Percentiles rank a stretch among this genome's conserved stretches.
phyloP scores from a whole-genome alignment of 1,284 basidiomycete genomes.

The Peniophora sp. region DNA sequence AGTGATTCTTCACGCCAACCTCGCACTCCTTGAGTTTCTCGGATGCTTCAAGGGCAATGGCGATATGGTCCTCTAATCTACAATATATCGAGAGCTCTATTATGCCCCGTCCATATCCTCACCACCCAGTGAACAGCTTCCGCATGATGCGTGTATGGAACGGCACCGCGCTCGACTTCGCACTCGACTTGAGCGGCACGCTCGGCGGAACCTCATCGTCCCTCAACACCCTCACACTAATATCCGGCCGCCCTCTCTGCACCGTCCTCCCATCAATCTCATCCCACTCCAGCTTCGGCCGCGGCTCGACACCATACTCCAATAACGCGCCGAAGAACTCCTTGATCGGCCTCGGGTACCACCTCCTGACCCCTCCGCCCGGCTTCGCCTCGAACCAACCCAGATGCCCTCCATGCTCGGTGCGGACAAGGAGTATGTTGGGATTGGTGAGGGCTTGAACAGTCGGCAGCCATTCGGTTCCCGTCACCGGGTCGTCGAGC shows the following conservation, averaged over 20 bases:
- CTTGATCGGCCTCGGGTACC: conserved; percentile 18
- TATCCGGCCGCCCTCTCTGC: conserved; percentile 14
- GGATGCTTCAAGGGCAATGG: background rate
- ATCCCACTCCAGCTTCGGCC: background rate
- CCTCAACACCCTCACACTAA: conserved; percentile 14
- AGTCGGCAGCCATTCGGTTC: conserved; percentile 9
- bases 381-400: conserved; percentile 17
- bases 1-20: no score
- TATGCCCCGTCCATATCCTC: background rate
- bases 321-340: conserved; percentile 17
- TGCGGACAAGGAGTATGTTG: conserved; percentile 16
- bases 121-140: conserved; percentile 19
- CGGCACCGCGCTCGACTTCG: background rate
- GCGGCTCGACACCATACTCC: conserved; percentile 11
- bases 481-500: conserved; percentile 19
- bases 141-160: background rate
- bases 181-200: background rate
- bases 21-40: no score
- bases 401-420: conserved; percentile 18
- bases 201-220: conserved; percentile 5
- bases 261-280: conserved; percentile 9
- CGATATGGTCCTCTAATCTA: background rate
- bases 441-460: conserved; percentile 12
- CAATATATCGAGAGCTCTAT: background rate
- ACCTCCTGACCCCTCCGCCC: conserved; percentile 13